Evolutionary conservation across 805 yeast species (phyloP).

Genomic region (Teunomyces gatunensis): DNA sequence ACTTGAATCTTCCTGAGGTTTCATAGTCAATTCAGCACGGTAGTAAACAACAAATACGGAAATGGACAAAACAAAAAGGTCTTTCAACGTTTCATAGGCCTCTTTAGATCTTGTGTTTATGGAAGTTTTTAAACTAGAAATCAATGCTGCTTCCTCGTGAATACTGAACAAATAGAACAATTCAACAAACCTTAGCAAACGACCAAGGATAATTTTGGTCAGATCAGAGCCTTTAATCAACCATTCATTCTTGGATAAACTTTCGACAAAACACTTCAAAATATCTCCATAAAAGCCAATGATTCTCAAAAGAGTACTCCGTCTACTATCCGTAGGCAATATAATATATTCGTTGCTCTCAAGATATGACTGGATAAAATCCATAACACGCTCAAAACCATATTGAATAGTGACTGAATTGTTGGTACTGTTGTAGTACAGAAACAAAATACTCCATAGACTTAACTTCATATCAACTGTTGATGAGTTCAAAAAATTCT

Average conservation of each 20-base stretch:
- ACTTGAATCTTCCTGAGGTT: not conserved
- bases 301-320: constrained; percentile 44
- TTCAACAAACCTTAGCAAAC: constrained; percentile 32
- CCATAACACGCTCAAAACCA: constrained; percentile 54
- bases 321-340: constrained; percentile 30
- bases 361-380: constrained; percentile 40
- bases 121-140: constrained; percentile 37
- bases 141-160: constrained; percentile 50
- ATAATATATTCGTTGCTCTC: constrained; percentile 15
- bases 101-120: constrained; percentile 41
- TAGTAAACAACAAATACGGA: constrained; percentile 41
- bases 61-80: constrained; percentile 38
- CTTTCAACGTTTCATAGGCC: constrained; percentile 47
- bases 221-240: constrained; percentile 10
- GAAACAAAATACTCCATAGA: constrained; percentile 72
- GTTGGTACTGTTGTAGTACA: constrained; percentile 41
- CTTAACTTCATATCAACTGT: constrained; percentile 66
- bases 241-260: constrained; percentile 35
- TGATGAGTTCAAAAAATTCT: constrained; percentile 57
- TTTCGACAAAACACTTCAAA: constrained; percentile 33
- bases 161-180: constrained; percentile 48
- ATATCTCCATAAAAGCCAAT: constrained; percentile 56
- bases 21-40: constrained; percentile 3
- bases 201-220: constrained; percentile 13
- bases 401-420: constrained; percentile 34